These are phyloP conservation scores for Citrus medica DNA, from an alignment of 345 rosid genomes.

Conservation along the genomic window DNA sequence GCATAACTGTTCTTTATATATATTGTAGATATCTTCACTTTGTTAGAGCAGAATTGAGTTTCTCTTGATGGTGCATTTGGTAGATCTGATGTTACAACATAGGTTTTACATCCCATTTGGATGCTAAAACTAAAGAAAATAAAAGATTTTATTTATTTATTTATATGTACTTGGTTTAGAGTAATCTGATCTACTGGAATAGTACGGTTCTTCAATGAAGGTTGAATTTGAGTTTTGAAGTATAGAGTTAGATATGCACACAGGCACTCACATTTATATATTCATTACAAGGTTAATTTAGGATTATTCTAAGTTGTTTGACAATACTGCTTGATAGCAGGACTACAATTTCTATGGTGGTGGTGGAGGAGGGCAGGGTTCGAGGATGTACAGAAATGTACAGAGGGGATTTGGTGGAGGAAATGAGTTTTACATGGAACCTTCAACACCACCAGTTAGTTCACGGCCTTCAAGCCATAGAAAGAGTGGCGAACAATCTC, in stretches of 20 bases:
- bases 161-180: not conserved
- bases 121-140: not conserved
- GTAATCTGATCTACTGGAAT: not conserved
- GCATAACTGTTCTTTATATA: not conserved
- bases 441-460: constrained; percentile 71
- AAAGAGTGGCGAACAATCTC: constrained; percentile 69
- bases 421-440: constrained; percentile 65
- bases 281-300: not conserved
- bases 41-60: not conserved
- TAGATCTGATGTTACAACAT: constrained; percentile 1
- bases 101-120: not conserved
- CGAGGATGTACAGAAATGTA: constrained; percentile 52
- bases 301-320: constrained; percentile 1
- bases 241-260: not conserved
- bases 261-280: not conserved
- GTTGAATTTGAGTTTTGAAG: not conserved
- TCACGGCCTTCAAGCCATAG: constrained; percentile 54
- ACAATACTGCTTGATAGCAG: constrained; percentile 32
- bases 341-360: constrained; percentile 75
- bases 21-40: not conserved
- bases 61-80: not conserved
- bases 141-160: not conserved
- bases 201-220: not conserved
- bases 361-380: constrained; percentile 64
- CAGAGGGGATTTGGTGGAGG: constrained; percentile 70